Evolutionary conservation across 1,284 basidiomycete species (phyloP).

Genomic region (Kwoniella shivajii): DNA sequence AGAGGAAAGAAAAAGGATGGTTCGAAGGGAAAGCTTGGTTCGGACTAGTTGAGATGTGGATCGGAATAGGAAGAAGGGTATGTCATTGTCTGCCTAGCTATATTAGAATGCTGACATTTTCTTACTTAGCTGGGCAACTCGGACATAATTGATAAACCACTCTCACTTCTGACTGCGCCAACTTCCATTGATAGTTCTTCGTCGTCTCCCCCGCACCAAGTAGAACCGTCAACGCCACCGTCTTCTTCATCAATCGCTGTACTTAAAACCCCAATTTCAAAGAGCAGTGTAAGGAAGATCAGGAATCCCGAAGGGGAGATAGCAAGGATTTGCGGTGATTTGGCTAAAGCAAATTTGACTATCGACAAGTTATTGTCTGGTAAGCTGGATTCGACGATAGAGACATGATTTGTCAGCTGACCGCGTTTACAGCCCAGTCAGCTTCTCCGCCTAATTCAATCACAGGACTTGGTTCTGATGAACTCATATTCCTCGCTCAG

Average conservation of each 20-base stretch:
- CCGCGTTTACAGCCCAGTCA: neutral
- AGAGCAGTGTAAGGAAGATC: neutral
- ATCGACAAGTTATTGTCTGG: constrained; percentile 18
- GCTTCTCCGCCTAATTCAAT: neutral
- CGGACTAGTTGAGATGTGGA: constrained; percentile 46
- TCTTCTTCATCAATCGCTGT: neutral
- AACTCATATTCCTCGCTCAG: constrained; percentile 9
- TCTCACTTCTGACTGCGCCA: constrained; percentile 20
- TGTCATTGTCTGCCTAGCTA: constrained; percentile 7
- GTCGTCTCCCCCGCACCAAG: neutral
- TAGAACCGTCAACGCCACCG: neutral
- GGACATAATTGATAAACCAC: constrained; percentile 35
- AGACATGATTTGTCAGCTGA: neutral
- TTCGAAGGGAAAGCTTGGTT: constrained; percentile 36
- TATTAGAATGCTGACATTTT: neutral
- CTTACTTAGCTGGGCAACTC: constrained; percentile 36
- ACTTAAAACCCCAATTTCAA: neutral
- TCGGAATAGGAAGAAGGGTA: constrained; percentile 45
- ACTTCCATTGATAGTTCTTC: constrained; percentile 1
- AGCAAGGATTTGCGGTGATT: constrained; percentile 23
- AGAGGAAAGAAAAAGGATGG: constrained; percentile 29
- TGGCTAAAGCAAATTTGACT: constrained; percentile 22
- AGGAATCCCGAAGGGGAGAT: constrained; percentile 22
- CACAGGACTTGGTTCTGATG: neutral
- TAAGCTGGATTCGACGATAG: neutral